Conservation (phyloP, 495 filamentous ascomycete genomes). For the Xylaria curta region DNA sequence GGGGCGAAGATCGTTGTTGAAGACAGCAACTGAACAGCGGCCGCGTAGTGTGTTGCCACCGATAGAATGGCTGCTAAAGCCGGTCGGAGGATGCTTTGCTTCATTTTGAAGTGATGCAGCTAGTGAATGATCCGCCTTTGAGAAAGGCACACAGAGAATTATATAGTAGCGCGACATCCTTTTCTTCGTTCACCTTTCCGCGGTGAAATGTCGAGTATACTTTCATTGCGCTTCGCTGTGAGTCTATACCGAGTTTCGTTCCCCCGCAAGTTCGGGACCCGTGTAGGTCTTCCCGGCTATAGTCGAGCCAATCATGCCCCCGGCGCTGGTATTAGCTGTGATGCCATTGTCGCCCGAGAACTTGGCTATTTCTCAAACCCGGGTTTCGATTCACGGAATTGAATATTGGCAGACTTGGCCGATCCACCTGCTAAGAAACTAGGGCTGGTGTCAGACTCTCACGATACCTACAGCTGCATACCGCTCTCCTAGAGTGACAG, state of each 20-base stretch:
- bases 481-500: no score
- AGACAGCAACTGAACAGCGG: no score
- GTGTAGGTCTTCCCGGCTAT: not conserved
- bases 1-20: no score
- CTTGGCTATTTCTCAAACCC: not conserved
- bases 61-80: not conserved
- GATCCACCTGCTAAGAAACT: not conserved
- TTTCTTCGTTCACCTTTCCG: not conserved
- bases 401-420: not conserved
- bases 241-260: not conserved
- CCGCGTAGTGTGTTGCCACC: no score
- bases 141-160: not conserved
- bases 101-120: not conserved
- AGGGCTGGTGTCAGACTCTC: no score
- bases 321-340: not conserved
- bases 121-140: not conserved
- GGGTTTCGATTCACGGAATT: slow-evolving; percentile 1
- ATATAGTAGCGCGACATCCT: not conserved
- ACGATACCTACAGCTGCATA: no score
- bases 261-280: not conserved
- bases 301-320: slow-evolving; percentile 2
- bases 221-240: not conserved
- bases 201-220: not conserved
- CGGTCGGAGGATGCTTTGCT: not conserved
- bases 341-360: not conserved